Base-by-base conservation (phyloP, 164 flowering plant genomes). In the Vitis labrusca region DNA sequence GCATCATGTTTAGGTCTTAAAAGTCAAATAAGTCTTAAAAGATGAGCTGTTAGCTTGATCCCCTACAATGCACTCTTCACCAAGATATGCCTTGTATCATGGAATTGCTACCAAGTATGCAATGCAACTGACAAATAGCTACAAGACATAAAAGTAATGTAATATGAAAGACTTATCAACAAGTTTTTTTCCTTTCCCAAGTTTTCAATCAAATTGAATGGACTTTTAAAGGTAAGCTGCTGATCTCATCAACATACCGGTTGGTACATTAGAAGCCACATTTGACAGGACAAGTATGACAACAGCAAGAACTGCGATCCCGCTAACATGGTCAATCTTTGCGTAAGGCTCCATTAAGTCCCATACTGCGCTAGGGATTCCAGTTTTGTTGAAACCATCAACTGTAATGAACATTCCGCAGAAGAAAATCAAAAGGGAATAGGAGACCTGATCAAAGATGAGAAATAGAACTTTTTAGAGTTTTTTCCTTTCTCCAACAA, bases 331-430 rank as follows among this genome's bases (percentile, higher is more conserved):
- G 48, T 79, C 68, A 44, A 85, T 76, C 50, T 76, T 62, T 23
- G 88, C 72, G 52, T 83, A 70, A 7, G 86, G 84, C 76, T 83
- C 86, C 71, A 78, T 68, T 0, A 79, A 52, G 16, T 83, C 77
- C 88, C 88, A 85, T 0, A 83, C 16, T 5, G 76, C 29, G 55
- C 82, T 77, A 10, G 88, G 88, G 3, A 81, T 77, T 29, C 88
- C 88, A 17, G 88, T 85, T 69, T 59, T 75, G 57, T 85, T 79
- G 44, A 82, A 83, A 23, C 88, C 86, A 3, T 83, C 79, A 3
- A 85, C 83, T 3, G 88, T 81, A 51, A 85, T 77, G 68, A 85
- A 85, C 88, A 85, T 85, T 49, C 88, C 88, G 29, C 88, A 82
- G 52, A 85, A 85, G 82, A 85, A 85, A n/a, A 82, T 63, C 47